Conservation (phyloP, 257 asterid genomes). For the Solanum medicagineum region DNA sequence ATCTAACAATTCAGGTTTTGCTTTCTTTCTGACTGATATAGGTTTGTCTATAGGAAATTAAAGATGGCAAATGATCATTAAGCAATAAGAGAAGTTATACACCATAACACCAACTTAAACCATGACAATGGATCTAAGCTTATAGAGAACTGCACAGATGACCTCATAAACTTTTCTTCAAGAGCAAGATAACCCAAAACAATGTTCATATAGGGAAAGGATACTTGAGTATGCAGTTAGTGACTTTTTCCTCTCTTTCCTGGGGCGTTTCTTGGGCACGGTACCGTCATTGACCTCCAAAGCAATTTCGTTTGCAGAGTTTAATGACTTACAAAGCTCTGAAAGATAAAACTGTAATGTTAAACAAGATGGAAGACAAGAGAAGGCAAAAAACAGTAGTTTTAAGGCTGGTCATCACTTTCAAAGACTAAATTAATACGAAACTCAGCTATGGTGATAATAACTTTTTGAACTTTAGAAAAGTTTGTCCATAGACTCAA, state of each 20-base stretch:
- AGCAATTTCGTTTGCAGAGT: constrained; percentile 17
- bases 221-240: constrained; percentile 47
- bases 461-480: neutral
- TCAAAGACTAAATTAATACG: neutral
- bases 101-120: neutral
- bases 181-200: neutral
- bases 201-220: constrained; percentile 31
- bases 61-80: constrained; percentile 17
- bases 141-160: neutral
- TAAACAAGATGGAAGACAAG: neutral
- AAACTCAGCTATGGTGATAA: neutral
- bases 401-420: neutral
- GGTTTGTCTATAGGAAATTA: constrained; percentile 49
- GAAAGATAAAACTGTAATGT: constrained; percentile 16
- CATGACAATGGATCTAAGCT: neutral
- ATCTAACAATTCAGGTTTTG: constrained; percentile 18
- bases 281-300: constrained; percentile 35
- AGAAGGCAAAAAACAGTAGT: neutral
- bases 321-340: constrained; percentile 58
- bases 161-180: neutral
- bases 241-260: constrained; percentile 66
- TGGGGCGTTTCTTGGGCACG: constrained; percentile 50
- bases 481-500: neutral
- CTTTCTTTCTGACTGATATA: constrained; percentile 26
- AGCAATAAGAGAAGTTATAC: neutral